Evolutionary conservation across 2,329 filamentous ascomycete genomes (phyloP).

Genomic region (Trichoderma pleuroti): DNA sequence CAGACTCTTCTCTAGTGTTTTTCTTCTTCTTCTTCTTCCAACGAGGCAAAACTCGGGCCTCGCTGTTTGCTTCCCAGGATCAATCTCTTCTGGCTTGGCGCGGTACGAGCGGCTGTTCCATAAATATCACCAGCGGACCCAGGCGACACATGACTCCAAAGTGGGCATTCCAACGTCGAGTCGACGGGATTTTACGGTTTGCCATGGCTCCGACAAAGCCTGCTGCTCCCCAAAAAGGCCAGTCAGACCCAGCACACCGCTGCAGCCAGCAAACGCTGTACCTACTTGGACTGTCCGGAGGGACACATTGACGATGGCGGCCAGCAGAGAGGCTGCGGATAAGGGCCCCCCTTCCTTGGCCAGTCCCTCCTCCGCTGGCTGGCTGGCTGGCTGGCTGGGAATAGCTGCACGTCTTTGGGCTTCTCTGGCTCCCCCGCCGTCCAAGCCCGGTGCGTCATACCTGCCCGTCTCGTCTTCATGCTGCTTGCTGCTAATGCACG

Average conservation of each 20-base stretch:
- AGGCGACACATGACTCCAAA: slow-evolving; percentile 21
- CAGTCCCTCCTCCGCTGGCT: background rate
- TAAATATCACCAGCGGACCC: slow-evolving; percentile 26
- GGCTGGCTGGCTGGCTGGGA: slow-evolving; percentile 5
- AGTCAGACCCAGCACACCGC: slow-evolving; percentile 10
- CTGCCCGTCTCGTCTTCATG: slow-evolving; percentile 19
- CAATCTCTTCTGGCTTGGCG: slow-evolving; percentile 19
- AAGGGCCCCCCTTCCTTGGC: background rate
- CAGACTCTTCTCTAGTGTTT: background rate
- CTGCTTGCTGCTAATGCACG: slow-evolving; percentile 19
- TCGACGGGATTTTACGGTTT: slow-evolving; percentile 17
- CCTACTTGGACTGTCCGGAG: no score
- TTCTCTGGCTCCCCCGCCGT: background rate
- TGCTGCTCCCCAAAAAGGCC: background rate
- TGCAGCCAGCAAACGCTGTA: background rate
- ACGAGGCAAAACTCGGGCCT: background rate
- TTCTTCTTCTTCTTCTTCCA: background rate
- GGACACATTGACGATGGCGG: background rate
- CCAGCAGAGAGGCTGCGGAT: slow-evolving; percentile 9
- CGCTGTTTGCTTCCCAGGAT: background rate
- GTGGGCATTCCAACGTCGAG: slow-evolving; percentile 16
- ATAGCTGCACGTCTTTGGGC: slow-evolving; percentile 1
- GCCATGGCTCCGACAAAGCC: background rate
- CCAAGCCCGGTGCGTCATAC: slow-evolving; percentile 18
- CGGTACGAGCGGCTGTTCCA: slow-evolving; percentile 36